Evolutionary conservation across 1,139 yeast genomes (phyloP).

Genomic region (Hemisphaericaspora lyxosophila): DNA sequence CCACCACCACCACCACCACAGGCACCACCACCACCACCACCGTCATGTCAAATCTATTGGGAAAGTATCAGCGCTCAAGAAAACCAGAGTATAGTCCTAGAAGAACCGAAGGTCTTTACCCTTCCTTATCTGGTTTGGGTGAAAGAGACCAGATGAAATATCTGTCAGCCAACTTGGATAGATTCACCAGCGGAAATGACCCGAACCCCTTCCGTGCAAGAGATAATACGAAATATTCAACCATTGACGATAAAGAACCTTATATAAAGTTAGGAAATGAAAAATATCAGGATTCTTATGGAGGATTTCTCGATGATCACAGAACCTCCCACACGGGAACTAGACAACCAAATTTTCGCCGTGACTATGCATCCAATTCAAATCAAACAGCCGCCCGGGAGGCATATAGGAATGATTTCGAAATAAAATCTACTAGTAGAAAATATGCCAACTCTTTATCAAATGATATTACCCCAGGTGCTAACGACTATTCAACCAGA

Average conservation of each 20-base stretch:
- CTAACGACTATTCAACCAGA: too few relatives aligned
- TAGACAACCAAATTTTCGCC: not conserved
- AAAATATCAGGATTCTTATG: not conserved
- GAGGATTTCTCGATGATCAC: not conserved
- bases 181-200: too few relatives aligned
- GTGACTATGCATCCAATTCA: not conserved
- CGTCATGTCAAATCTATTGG: constrained; percentile 4
- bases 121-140: constrained; percentile 1
- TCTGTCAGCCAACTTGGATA: not conserved
- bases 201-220: too few relatives aligned
- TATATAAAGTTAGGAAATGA: too few relatives aligned
- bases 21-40: too few relatives aligned
- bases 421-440: too few relatives aligned
- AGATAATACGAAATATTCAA: too few relatives aligned
- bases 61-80: constrained; percentile 3
- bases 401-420: too few relatives aligned
- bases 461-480: not conserved
- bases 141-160: not conserved
- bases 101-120: not conserved
- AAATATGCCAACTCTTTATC: not conserved
- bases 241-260: too few relatives aligned
- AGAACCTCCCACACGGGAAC: not conserved
- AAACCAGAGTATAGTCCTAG: not conserved
- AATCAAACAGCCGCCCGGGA: too few relatives aligned
- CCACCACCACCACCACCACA: not conserved